Conservation (phyloP, 2,329 filamentous ascomycete species). For the Kalmusia sp. region DNA sequence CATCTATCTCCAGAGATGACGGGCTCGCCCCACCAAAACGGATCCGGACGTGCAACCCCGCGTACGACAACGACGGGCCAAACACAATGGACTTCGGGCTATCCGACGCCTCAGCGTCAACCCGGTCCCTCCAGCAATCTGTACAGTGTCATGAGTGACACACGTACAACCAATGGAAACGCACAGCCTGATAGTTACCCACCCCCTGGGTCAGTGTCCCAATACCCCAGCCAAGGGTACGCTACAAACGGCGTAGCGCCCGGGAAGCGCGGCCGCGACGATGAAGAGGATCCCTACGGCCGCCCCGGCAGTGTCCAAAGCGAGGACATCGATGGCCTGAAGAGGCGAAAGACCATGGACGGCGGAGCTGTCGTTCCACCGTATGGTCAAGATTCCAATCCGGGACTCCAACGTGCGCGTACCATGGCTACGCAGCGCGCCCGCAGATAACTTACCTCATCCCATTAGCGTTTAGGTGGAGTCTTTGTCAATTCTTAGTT, state of each 20-base stretch:
- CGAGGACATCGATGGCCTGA: conserved; percentile 69
- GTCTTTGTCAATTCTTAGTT: conserved; percentile 25
- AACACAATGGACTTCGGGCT: conserved; percentile 75
- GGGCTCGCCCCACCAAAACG: conserved; percentile 81
- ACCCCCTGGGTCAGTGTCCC: conserved; percentile 63
- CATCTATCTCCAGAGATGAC: conserved; percentile 85
- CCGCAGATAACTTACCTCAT: conserved; percentile 32
- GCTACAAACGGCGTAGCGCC: conserved; percentile 69
- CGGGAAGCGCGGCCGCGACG: conserved; percentile 69
- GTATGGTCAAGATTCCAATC: conserved; percentile 40
- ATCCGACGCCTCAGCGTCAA: conserved; percentile 79
- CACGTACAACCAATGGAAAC: conserved; percentile 72
- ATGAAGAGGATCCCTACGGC: conserved; percentile 69
- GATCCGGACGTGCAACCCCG: conserved; percentile 84
- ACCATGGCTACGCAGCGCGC: conserved; percentile 37
- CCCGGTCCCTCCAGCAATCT: conserved; percentile 77
- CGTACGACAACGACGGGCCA: conserved; percentile 76
- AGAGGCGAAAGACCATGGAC: conserved; percentile 79
- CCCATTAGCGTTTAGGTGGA: conserved; percentile 24
- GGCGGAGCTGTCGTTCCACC: conserved; percentile 47
- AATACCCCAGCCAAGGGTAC: conserved; percentile 68
- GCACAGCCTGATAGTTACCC: conserved; percentile 74
- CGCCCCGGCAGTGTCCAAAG: conserved; percentile 64
- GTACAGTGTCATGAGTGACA: conserved; percentile 88
- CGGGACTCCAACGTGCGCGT: conserved; percentile 41